phyloP scores from a whole-genome alignment of 306 rosid species.

The Trifolium fragiferum region DNA sequence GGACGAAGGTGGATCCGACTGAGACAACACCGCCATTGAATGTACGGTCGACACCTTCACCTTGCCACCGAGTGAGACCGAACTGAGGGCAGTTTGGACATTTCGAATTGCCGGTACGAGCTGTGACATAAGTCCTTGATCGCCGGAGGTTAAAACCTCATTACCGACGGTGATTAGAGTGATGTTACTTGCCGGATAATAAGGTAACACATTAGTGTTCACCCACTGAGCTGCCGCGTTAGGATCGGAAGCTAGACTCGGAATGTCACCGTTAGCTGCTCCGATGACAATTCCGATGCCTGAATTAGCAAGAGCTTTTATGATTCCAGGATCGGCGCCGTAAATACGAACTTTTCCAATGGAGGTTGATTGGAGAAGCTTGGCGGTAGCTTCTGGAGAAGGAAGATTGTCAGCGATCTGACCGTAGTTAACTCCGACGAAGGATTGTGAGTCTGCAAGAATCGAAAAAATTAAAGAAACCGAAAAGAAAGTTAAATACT shows the following conservation, averaged over 20 bases:
- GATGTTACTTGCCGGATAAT: conserved; percentile 73
- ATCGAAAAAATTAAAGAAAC: background rate
- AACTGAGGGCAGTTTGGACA: conserved; percentile 67
- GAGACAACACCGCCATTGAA: conserved; percentile 73
- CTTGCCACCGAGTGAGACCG: conserved; percentile 65
- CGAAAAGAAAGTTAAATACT: no score
- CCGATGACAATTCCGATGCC: conserved; percentile 72
- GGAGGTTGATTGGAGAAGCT: conserved; percentile 71
- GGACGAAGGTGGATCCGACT: conserved; percentile 85
- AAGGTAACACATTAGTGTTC: conserved; percentile 65
- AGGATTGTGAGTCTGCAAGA: conserved; percentile 77
- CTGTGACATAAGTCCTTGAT: conserved; percentile 58
- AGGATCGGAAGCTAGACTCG: conserved; percentile 67
- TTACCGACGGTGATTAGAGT: conserved; percentile 77
- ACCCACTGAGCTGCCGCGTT: conserved; percentile 75
- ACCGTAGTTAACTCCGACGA: conserved; percentile 90
- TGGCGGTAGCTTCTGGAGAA: conserved; percentile 53
- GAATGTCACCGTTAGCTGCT: conserved; percentile 68
- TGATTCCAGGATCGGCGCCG: conserved; percentile 66
- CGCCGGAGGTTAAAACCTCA: conserved; percentile 69
- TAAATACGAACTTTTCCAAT: conserved; percentile 69
- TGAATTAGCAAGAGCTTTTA: conserved; percentile 68
- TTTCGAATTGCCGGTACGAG: conserved; percentile 82
- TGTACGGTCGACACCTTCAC: conserved; percentile 83
- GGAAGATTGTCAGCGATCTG: conserved; percentile 81